Evolutionary conservation across 2,329 filamentous ascomycete genomes (phyloP).

Genomic region (Penicillium sp.): DNA sequence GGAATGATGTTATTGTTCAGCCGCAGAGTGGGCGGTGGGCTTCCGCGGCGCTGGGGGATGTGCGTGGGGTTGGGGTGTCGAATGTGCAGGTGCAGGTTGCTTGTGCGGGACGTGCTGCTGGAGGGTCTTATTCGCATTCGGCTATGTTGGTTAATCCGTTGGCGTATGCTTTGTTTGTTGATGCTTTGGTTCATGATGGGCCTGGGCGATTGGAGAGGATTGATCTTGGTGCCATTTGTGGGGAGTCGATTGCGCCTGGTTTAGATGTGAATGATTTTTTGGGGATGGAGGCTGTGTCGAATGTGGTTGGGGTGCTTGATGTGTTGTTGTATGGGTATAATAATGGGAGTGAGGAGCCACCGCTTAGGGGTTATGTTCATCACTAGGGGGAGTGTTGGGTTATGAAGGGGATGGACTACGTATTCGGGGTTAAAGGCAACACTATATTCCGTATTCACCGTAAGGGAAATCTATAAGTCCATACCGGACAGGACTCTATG

Average conservation of each 20-base stretch:
- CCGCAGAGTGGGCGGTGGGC: slow-evolving; percentile 2
- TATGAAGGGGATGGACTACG: no score
- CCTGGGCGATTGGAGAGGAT: slow-evolving; percentile 6
- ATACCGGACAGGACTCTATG: background rate
- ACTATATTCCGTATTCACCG: background rate
- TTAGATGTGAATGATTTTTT: background rate
- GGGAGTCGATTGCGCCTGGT: slow-evolving; percentile 1
- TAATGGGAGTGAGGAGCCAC: background rate
- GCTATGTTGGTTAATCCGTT: slow-evolving; percentile 4
- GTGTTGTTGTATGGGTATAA: slow-evolving; percentile 1
- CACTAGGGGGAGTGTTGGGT: background rate
- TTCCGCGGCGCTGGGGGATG: slow-evolving; percentile 3
- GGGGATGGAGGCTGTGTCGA: slow-evolving; percentile 3
- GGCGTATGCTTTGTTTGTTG: slow-evolving; percentile 7
- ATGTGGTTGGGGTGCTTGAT: slow-evolving; percentile 3
- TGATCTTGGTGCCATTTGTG: slow-evolving; percentile 4
- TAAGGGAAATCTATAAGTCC: background rate
- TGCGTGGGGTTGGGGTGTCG: background rate
- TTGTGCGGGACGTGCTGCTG: background rate
- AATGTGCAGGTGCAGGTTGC: slow-evolving; percentile 4
- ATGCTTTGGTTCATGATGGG: slow-evolving; percentile 7
- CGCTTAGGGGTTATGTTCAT: background rate
- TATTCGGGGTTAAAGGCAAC: background rate
- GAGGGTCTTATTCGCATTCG: slow-evolving; percentile 7
- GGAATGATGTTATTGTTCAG: background rate